Percentiles rank a stretch among this genome's conserved stretches.
These are phyloP conservation scores for Russula olivacea DNA, from an alignment of 768 basidiomycete genomes.

Conservation along the genomic window DNA sequence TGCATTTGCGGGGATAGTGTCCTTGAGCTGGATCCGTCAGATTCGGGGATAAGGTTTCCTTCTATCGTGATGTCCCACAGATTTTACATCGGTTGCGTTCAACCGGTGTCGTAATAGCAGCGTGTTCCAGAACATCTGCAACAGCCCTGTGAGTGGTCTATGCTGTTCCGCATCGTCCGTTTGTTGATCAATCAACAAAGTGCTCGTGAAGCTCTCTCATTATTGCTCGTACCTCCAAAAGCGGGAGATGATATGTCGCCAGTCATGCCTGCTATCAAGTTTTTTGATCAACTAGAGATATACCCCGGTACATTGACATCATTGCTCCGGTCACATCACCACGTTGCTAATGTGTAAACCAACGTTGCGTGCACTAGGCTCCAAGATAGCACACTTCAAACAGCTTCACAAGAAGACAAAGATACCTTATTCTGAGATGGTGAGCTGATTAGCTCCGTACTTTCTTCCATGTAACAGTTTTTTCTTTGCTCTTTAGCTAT, in stretches of 20 bases:
- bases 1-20: background rate
- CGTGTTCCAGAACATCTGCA: constrained; percentile 68
- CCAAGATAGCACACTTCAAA: constrained; percentile 50
- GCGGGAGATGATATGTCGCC: constrained; percentile 31
- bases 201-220: constrained; percentile 66
- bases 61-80: constrained; percentile 71
- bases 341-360: background rate
- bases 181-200: constrained; percentile 34
- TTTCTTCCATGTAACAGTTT: background rate
- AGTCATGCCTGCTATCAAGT: constrained; percentile 46
- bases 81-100: constrained; percentile 57
- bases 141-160: constrained; percentile 51
- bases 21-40: constrained; percentile 30
- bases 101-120: constrained; percentile 53
- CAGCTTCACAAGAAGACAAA: constrained; percentile 55
- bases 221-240: constrained; percentile 48
- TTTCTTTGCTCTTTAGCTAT: constrained; percentile 1
- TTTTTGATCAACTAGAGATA: constrained; percentile 69
- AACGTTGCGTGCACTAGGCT: constrained; percentile 40
- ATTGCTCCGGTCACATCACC: background rate
- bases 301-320: constrained; percentile 49
- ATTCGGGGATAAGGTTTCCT: constrained; percentile 50
- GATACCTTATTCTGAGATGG: constrained; percentile 78
- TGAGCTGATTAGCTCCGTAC: constrained; percentile 27
- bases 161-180: background rate